These are phyloP conservation scores for Cucumis hystrix DNA, from an alignment of 306 rosid species.

Conservation along the genomic window DNA sequence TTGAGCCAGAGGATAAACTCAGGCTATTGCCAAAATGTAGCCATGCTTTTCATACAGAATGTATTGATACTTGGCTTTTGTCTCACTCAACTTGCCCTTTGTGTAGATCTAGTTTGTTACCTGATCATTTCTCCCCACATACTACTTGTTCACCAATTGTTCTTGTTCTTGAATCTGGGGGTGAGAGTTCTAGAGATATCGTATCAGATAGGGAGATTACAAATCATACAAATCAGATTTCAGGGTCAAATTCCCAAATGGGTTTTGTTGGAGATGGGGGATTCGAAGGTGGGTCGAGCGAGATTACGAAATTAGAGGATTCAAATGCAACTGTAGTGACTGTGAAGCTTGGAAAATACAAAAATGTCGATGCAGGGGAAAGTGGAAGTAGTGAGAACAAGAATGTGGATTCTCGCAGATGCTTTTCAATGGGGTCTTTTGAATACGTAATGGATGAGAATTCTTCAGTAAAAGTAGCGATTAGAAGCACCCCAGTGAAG, in stretches of 20 bases:
- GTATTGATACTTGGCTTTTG: conserved; percentile 91
- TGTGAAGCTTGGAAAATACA: conserved; percentile 82
- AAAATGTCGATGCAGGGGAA: conserved; percentile 41
- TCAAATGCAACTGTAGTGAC: conserved; percentile 30
- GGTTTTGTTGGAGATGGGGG: conserved; percentile 22
- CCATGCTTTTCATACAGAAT: conserved; percentile 89
- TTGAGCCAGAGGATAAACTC: conserved; percentile 71
- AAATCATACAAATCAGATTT: conserved; percentile 34
- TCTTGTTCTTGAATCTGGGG: conserved; percentile 81
- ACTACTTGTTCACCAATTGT: conserved; percentile 43
- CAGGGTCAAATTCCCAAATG: conserved; percentile 27
- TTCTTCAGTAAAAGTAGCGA: conserved; percentile 54
- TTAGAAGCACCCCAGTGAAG: conserved; percentile 35
- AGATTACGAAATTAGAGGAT: conserved; percentile 19
- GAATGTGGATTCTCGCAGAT: conserved; percentile 62
- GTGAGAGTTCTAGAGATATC: conserved; percentile 68
- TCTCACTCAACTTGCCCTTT: conserved; percentile 96
- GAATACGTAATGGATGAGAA: conserved; percentile 80
- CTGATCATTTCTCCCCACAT: conserved; percentile 37
- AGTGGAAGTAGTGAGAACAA: conserved; percentile 30
- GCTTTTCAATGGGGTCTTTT: conserved; percentile 92
- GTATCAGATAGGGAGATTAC: conserved; percentile 34
- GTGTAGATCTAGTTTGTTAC: conserved; percentile 65
- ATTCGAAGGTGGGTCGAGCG: conserved; percentile 31
- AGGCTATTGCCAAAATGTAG: conserved; percentile 85